phyloP scores from a whole-genome alignment of 768 basidiomycete species.

The Rhizopogon rudus region DNA sequence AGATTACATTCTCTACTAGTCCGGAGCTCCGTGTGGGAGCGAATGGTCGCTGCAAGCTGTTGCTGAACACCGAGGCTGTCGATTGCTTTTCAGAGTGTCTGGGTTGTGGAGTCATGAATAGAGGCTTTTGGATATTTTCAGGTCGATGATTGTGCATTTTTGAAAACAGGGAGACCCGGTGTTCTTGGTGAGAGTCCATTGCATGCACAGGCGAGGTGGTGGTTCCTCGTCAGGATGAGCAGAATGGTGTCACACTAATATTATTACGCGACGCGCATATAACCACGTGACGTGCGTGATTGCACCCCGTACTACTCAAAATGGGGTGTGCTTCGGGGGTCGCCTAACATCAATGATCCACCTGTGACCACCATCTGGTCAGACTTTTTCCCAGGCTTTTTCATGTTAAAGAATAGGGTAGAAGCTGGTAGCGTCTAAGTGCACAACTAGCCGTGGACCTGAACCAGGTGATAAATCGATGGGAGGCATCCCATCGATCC shows the following conservation, averaged over 20 bases:
- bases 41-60: slow-evolving; percentile 7
- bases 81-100: neutral
- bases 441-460: too few species aligned
- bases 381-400: too few species aligned
- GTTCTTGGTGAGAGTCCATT: slow-evolving; percentile 2
- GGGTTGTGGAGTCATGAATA: neutral
- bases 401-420: too few species aligned
- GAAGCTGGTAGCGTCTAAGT: too few species aligned
- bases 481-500: too few species aligned
- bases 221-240: neutral
- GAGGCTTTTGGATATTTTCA: neutral
- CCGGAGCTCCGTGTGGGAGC: slow-evolving; percentile 6
- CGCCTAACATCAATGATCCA: too few species aligned
- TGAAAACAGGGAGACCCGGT: neutral
- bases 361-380: too few species aligned
- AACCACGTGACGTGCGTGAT: slow-evolving; percentile 9
- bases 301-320: too few species aligned
- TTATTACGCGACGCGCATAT: slow-evolving; percentile 4
- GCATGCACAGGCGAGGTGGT: neutral
- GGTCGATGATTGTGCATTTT: neutral
- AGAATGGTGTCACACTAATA: neutral
- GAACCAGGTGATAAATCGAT: too few species aligned
- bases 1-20: slow-evolving; percentile 2
- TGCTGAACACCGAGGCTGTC: slow-evolving; percentile 1
- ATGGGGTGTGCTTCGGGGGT: too few species aligned